These are phyloP conservation scores for Teratosphaeria destructans DNA, from an alignment of 2,329 filamentous ascomycete genomes.

Conservation along the genomic window DNA sequence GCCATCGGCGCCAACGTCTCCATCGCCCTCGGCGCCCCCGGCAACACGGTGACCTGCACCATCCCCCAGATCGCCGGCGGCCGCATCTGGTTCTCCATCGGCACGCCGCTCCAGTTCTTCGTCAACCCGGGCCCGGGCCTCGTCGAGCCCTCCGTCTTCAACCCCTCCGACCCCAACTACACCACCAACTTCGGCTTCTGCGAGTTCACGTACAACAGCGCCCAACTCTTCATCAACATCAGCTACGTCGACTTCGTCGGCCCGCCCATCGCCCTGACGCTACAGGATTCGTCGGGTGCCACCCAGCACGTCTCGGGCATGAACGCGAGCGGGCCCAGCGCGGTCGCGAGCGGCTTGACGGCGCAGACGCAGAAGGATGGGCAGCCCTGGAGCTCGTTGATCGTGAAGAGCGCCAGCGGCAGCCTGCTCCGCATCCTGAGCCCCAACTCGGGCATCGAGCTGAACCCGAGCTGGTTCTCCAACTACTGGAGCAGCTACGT, in stretches of 20 bases:
- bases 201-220: slow-evolving; percentile 40
- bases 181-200: slow-evolving; percentile 31
- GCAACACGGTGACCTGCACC: slow-evolving; percentile 22
- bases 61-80: slow-evolving; percentile 28
- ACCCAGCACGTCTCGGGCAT: slow-evolving; percentile 49
- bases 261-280: slow-evolving; percentile 31
- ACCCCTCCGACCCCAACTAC: slow-evolving; percentile 33
- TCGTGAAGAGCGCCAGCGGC: slow-evolving; percentile 30
- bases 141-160: slow-evolving; percentile 27
- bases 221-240: slow-evolving; percentile 38
- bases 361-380: slow-evolving; percentile 48
- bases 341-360: slow-evolving; percentile 43
- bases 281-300: slow-evolving; percentile 27
- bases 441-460: slow-evolving; percentile 37
- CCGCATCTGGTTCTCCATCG: slow-evolving; percentile 28
- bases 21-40: slow-evolving; percentile 32
- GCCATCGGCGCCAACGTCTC: slow-evolving; percentile 31
- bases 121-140: slow-evolving; percentile 28
- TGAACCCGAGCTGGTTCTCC: slow-evolving; percentile 37
- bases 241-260: slow-evolving; percentile 31
- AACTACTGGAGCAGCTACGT: slow-evolving; percentile 45
- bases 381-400: slow-evolving; percentile 51
- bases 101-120: slow-evolving; percentile 22
- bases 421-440: slow-evolving; percentile 33
- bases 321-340: slow-evolving; percentile 44